A percentile compares a stretch with the other conserved stretches of the same genome.
These are phyloP conservation scores for Bipolaris zeicola DNA, from an alignment of 2,329 filamentous ascomycete genomes.

Conservation along the genomic window DNA sequence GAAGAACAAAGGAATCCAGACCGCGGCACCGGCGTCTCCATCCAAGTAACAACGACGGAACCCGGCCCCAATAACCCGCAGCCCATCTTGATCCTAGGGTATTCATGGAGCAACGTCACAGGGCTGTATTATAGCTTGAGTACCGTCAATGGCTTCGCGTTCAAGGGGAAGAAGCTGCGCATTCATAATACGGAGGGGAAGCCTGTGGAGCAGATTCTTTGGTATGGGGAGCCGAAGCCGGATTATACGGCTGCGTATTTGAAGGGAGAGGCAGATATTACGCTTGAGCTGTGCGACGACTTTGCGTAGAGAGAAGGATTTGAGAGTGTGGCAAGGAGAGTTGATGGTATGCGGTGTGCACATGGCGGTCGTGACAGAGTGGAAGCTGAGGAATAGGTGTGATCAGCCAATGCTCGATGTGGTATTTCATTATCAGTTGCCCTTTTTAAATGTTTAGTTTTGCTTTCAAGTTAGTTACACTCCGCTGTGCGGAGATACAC, in stretches of 20 bases:
- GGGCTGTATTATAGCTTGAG: conserved; percentile 35
- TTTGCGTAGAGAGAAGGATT: neutral
- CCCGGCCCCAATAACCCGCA: conserved; percentile 19
- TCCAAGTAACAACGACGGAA: conserved; percentile 28
- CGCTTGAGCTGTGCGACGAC: conserved; percentile 22
- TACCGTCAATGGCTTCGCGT: conserved; percentile 26
- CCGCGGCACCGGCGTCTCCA: conserved; percentile 24
- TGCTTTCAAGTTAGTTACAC: too few species aligned
- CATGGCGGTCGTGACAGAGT: too few species aligned
- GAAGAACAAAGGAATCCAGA: conserved; percentile 23
- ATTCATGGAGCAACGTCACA: conserved; percentile 23
- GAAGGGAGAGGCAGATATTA: conserved; percentile 24
- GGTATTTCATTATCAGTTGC: too few species aligned
- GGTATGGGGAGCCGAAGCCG: conserved; percentile 23
- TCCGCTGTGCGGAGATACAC: too few species aligned
- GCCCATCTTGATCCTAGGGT: conserved; percentile 30
- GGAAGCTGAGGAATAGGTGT: too few species aligned
- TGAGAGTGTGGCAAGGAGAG: too few species aligned
- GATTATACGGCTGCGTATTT: conserved; percentile 14
- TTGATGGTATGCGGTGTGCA: too few species aligned
- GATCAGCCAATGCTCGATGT: too few species aligned
- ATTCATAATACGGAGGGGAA: conserved; percentile 14
- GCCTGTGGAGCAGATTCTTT: conserved; percentile 18
- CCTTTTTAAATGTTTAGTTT: too few species aligned
- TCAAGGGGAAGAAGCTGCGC: conserved; percentile 24